A percentile compares a stretch with the other conserved stretches of the same genome.
phyloP scores from a whole-genome alignment of 1,284 basidiomycete species.

The Ceratorhiza oryzae-sativae region DNA sequence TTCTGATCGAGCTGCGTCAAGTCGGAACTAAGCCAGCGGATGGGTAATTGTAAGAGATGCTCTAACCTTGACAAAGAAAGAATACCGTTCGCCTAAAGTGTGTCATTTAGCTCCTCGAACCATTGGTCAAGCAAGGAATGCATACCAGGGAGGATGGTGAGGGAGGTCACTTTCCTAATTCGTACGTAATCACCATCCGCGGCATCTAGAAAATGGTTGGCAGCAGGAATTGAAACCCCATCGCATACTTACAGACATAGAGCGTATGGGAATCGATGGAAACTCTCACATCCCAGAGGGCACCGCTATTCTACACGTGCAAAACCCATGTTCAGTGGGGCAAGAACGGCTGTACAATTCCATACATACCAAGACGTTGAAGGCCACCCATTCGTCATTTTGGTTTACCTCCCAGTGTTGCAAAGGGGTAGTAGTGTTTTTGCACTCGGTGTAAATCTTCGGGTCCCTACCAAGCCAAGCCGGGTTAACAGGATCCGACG shows the following conservation, averaged over 20 bases:
- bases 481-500: neutral
- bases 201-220: neutral
- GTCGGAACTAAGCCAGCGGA: neutral
- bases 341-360: neutral
- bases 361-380: slow-evolving; percentile 26
- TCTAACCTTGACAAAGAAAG: slow-evolving; percentile 28
- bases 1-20: slow-evolving; percentile 1
- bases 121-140: too few relatives aligned
- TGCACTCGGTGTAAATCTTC: slow-evolving; percentile 15
- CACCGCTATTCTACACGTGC: neutral
- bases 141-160: slow-evolving; percentile 16
- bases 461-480: neutral
- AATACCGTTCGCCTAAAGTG: slow-evolving; percentile 12
- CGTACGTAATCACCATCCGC: slow-evolving; percentile 21
- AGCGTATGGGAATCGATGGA: slow-evolving; percentile 26
- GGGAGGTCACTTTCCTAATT: slow-evolving; percentile 9
- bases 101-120: neutral
- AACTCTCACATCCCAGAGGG: slow-evolving; percentile 29
- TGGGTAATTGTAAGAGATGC: neutral
- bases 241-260: slow-evolving; percentile 20
- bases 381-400: slow-evolving; percentile 11
- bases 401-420: slow-evolving; percentile 17
- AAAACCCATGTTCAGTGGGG: neutral
- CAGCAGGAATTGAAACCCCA: neutral
- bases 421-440: neutral